Conservation (phyloP, 176 grass and related monocot species). For the Avena eriantha region DNA sequence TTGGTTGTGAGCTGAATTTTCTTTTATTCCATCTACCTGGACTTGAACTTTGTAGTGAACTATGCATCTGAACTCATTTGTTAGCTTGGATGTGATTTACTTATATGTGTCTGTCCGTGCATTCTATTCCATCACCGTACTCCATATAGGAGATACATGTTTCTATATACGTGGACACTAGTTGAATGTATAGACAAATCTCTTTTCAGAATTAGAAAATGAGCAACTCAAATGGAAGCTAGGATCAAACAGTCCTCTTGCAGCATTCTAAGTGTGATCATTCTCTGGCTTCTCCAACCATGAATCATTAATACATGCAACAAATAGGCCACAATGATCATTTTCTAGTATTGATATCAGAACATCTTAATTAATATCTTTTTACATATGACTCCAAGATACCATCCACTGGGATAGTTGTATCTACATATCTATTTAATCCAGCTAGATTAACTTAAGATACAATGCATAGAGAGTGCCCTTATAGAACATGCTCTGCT, state of each 20-base stretch:
- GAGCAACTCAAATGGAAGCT: background rate
- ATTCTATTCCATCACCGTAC: background rate
- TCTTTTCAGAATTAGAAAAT: background rate
- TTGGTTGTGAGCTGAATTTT: background rate
- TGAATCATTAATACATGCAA: background rate
- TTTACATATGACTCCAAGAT: background rate
- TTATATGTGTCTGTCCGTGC: background rate
- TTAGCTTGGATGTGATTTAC: background rate
- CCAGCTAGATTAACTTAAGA: background rate
- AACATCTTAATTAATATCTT: background rate
- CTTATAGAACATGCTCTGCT: background rate
- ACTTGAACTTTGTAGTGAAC: background rate
- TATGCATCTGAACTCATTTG: background rate
- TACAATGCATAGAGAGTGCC: background rate
- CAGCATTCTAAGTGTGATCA: background rate
- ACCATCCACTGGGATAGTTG: background rate
- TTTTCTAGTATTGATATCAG: background rate
- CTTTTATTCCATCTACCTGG: background rate
- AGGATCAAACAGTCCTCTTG: background rate
- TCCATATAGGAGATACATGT: background rate
- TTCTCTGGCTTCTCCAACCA: constrained; percentile 7
- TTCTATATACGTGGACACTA: background rate
- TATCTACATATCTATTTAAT: background rate
- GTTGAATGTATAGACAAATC: background rate
- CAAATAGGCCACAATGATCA: background rate